Conservation (phyloP, 805 yeast genomes). For the Pichia rugopelliculosa region DNA sequence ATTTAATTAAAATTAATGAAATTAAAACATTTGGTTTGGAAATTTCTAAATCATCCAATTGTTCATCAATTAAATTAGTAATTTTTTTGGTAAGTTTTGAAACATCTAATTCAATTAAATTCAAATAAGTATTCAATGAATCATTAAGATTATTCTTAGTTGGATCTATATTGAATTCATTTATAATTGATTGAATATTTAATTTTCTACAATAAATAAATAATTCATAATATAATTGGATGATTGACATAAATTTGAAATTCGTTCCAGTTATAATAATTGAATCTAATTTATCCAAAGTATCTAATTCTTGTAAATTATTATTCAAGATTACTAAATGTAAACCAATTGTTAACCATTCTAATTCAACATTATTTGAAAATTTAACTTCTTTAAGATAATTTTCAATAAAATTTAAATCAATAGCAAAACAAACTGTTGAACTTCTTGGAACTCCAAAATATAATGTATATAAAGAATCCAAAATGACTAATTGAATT, state of each 20-base stretch:
- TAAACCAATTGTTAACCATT: conserved; percentile 22
- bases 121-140: conserved; percentile 18
- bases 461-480: conserved; percentile 43
- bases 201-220: conserved; percentile 10
- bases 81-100: conserved; percentile 23
- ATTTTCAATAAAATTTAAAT: conserved; percentile 12
- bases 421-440: conserved; percentile 17
- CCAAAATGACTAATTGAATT: conserved; percentile 40
- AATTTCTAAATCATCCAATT: conserved; percentile 25
- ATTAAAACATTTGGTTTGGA: conserved; percentile 21
- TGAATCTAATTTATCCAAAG: conserved; percentile 10
- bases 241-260: conserved; percentile 22
- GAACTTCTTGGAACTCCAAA: conserved; percentile 36
- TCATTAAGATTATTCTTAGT: conserved; percentile 7
- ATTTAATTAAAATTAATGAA: conserved; percentile 21
- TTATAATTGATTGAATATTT: conserved; percentile 1
- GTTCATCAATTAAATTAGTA: conserved; percentile 24
- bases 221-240: conserved; percentile 20
- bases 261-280: conserved; percentile 15
- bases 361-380: conserved; percentile 9
- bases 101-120: conserved; percentile 23
- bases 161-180: neutral
- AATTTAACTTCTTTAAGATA: conserved; percentile 13
- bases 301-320: conserved; percentile 12
- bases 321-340: conserved; percentile 18